Base-by-base conservation (phyloP, 768 basidiomycete species). In the Steccherinum ochraceum region DNA sequence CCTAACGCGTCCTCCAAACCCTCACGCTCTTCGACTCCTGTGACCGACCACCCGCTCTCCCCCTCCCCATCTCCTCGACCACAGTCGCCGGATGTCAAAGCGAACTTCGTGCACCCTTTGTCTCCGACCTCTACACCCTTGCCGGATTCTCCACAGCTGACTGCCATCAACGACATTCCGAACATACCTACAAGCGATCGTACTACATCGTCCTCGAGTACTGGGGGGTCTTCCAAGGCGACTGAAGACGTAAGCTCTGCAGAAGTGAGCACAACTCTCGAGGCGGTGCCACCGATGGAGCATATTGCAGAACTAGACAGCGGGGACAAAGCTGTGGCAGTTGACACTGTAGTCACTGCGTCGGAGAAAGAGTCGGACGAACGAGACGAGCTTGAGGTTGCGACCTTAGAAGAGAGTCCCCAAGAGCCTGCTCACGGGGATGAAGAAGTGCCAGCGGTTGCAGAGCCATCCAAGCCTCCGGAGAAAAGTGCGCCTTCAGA, bases 71-170 rank as follows among this genome's bases (percentile, higher is more conserved):
- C 58, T 11, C 44, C 30, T 4, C 45, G 41, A 21, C 49, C 57
- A 3, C 35, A 52, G 4, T 51, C 51, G 2, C 55, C 51, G 10
- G 23, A 27, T 12, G 45, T 27, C 3, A 18, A 20, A 25, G 21
- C 40, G 18, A 19, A 39, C 3, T 21, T 27, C 5, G 26, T 16
- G 18, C 63, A 65, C 40, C 67, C 73, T 18, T 60, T 69, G 25
- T 76, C 76, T 11, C 75, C 78, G 5, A 59, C 68, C 30, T 72
- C 69, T 2, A 69, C 62, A 12, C 74, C 79, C 24, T 56, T 77
- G 12, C 75, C 78, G 16, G 72, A 68, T 12, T 73, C 73, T 12
- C 70, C 74, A 3, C 27, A 5, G 52, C 13, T 54, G 21, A 35
- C 7, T 16, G 30, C 30, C 30, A 35, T 16, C 16, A 35, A 7